These are phyloP conservation scores for Salix arbutifolia DNA, from an alignment of 345 rosid species.

Conservation along the genomic window DNA sequence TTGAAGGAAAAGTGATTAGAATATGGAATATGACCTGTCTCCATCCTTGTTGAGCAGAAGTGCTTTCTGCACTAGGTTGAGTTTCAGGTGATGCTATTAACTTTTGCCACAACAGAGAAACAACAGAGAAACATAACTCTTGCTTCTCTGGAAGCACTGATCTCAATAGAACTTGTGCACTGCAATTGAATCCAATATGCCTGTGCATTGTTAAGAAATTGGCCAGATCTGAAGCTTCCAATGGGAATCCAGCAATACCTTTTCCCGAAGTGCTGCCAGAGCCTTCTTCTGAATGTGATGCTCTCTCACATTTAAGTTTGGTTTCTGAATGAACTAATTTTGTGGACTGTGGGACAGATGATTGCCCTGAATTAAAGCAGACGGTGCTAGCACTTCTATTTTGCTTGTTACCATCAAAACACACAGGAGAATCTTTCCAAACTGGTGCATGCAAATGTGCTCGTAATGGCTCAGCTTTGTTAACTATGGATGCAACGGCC, in stretches of 20 bases:
- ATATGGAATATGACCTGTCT: slow-evolving; percentile 64
- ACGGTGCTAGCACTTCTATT: slow-evolving; percentile 34
- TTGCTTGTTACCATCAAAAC: slow-evolving; percentile 42
- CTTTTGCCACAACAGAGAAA: slow-evolving; percentile 90
- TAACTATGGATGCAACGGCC: slow-evolving; percentile 84
- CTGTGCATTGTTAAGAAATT: slow-evolving; percentile 90
- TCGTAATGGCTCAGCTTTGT: slow-evolving; percentile 91
- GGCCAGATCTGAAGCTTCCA: slow-evolving; percentile 95
- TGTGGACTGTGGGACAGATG: slow-evolving; percentile 38
- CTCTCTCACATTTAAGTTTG: slow-evolving; percentile 40
- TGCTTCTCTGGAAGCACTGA: slow-evolving; percentile 87
- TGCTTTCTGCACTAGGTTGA: slow-evolving; percentile 85
- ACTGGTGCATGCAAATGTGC: slow-evolving; percentile 59
- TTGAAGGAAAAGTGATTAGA: not conserved
- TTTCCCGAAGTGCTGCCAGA: slow-evolving; percentile 52
- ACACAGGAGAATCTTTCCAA: slow-evolving; percentile 50
- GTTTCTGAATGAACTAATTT: slow-evolving; percentile 36
- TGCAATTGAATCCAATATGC: slow-evolving; percentile 78
- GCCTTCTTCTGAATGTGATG: slow-evolving; percentile 35
- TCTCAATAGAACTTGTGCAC: slow-evolving; percentile 74
- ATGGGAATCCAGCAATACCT: slow-evolving; percentile 53
- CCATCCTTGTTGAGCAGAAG: slow-evolving; percentile 99
- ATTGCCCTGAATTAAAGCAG: slow-evolving; percentile 38
- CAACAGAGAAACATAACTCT: slow-evolving; percentile 90
- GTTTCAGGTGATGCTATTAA: slow-evolving; percentile 85